phyloP scores from a whole-genome alignment of 2,329 filamentous ascomycete species.

The Fusarium fracticaudum region DNA sequence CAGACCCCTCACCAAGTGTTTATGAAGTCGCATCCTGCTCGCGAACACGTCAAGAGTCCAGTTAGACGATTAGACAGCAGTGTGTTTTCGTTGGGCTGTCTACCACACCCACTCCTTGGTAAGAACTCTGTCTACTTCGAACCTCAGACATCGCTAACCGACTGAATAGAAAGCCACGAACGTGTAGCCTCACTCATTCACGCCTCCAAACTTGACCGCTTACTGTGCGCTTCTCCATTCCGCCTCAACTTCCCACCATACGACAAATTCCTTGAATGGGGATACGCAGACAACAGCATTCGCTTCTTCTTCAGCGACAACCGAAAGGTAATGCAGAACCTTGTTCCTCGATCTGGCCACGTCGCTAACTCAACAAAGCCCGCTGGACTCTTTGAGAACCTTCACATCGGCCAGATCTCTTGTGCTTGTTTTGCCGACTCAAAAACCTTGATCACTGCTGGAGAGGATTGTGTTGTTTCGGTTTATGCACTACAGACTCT shows the following conservation, averaged over 20 bases:
- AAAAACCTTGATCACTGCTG: conserved; percentile 89
- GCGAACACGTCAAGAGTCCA: conserved; percentile 73
- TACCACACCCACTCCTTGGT: conserved; percentile 81
- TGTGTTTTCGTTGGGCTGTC: conserved; percentile 77
- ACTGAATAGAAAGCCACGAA: conserved; percentile 70
- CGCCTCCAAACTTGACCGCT: conserved; percentile 80
- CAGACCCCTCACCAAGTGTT: conserved; percentile 98
- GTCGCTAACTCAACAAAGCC: conserved; percentile 54
- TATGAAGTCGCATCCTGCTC: conserved; percentile 78
- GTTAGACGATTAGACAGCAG: conserved; percentile 79
- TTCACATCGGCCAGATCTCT: conserved; percentile 91
- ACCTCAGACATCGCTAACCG: neutral
- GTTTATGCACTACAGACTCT: conserved; percentile 78
- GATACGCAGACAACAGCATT: conserved; percentile 90
- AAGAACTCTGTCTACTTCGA: conserved; percentile 28
- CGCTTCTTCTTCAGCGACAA: conserved; percentile 89
- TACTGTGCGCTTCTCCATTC: conserved; percentile 86
- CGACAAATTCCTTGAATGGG: conserved; percentile 95
- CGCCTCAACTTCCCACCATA: conserved; percentile 89
- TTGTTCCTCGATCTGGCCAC: neutral
- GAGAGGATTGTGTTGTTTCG: conserved; percentile 90
- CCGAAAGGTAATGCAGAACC: conserved; percentile 66
- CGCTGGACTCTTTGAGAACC: conserved; percentile 89
- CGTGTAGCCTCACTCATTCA: conserved; percentile 82
- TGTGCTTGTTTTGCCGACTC: conserved; percentile 87